phyloP scores from a whole-genome alignment of 768 basidiomycete genomes.

The Russula griseocarnosa region DNA sequence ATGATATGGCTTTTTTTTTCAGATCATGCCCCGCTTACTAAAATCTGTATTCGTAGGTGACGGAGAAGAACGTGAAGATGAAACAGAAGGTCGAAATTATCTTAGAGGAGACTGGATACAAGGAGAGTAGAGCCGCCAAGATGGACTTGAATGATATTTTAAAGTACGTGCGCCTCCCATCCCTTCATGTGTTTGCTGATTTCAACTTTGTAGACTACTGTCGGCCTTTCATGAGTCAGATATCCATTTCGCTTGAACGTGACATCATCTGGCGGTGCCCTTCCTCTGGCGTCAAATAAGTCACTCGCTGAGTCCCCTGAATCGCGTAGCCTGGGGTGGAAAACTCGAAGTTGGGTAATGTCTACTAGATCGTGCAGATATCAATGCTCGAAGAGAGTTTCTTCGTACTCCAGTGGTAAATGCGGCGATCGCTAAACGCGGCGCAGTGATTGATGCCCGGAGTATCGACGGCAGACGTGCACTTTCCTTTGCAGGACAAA shows the following conservation, averaged over 20 bases:
- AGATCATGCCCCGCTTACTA: neutral
- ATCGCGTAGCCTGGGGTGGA: no score
- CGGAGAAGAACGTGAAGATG: slow-evolving; percentile 15
- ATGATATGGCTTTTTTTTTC: neutral
- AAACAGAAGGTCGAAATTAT: slow-evolving; percentile 25
- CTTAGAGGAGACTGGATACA: slow-evolving; percentile 25
- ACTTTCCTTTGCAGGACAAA: no score
- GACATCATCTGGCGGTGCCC: neutral
- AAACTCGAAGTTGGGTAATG: no score
- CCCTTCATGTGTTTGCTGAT: neutral
- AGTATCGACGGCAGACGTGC: no score
- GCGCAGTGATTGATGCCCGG: no score
- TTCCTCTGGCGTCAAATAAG: neutral
- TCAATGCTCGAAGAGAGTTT: no score
- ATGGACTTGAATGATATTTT: slow-evolving; percentile 29
- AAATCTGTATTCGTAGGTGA: neutral
- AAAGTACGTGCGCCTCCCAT: slow-evolving; percentile 12
- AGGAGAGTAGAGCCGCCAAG: slow-evolving; percentile 28
- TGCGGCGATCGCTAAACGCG: no score
- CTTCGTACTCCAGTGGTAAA: no score
- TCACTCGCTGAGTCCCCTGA: no score
- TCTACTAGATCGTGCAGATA: no score
- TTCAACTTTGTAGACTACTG: slow-evolving; percentile 15
- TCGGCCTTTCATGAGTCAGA: slow-evolving; percentile 26
- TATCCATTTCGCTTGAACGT: slow-evolving; percentile 25